Conservation (phyloP, 495 filamentous ascomycete species). For the Poronia punctata region DNA sequence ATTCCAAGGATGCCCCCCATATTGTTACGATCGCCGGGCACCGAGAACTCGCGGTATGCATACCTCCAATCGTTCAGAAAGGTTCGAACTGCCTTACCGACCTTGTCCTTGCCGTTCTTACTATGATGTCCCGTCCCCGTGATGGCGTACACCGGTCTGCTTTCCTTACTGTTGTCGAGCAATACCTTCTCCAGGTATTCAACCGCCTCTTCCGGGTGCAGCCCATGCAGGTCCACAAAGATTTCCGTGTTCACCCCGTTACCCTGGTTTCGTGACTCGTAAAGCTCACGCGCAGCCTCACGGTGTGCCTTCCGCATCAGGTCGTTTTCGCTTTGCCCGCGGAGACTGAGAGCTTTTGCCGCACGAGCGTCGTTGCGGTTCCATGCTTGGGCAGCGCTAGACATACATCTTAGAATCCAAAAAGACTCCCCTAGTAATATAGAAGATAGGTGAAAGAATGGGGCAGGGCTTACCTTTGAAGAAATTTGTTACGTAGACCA, state of each 20-base stretch:
- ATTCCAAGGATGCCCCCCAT: conserved; percentile 93
- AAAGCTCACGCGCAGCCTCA: conserved; percentile 83
- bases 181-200: conserved; percentile 87
- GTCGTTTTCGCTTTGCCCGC: conserved; percentile 93
- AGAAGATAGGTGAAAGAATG: no score
- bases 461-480: conserved; percentile 67
- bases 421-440: neutral
- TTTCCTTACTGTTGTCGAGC: conserved; percentile 66
- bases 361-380: conserved; percentile 96
- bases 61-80: conserved; percentile 97
- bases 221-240: conserved; percentile 91
- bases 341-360: conserved; percentile 87
- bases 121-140: conserved; percentile 96
- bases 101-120: conserved; percentile 98
- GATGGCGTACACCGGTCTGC: conserved; percentile 83
- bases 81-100: conserved; percentile 83
- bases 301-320: conserved; percentile 96
- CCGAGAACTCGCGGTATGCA: conserved; percentile 91
- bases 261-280: conserved; percentile 90
- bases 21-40: conserved; percentile 82
- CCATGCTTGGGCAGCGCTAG: conserved; percentile 98
- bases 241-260: conserved; percentile 56
- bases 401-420: conserved; percentile 19
- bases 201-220: conserved; percentile 95
- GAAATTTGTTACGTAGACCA: conserved; percentile 89